Evolutionary conservation across 164 flowering plant species (phyloP), one percentile per base, ranked within the genome.

Genomic region (Tetrastigma voinierianum): DNA sequence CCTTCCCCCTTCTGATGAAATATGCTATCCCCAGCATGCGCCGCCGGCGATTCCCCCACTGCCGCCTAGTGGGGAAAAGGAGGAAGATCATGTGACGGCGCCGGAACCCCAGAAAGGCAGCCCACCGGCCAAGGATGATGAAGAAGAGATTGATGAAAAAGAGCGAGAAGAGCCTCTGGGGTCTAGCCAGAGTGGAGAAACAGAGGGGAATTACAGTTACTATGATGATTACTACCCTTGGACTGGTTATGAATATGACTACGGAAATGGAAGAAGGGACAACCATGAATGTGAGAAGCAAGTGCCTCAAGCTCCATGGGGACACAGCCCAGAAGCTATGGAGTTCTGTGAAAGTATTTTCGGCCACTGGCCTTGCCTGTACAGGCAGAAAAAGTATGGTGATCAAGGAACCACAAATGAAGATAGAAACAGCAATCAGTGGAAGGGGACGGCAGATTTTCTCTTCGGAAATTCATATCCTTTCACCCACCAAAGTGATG

Each of bases 281-380:
- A 66, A 65, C 10, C 65, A 58, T 63, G 73, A 55, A 7, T 61
- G 55, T 58, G 71, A 68, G 5, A 64, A 55, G 64, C 70, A 46
- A 25, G 78, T 65, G 62, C 25, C 61, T 18, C 72, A 61, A 45
- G 48, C 76, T 49, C 83, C 84, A 17, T 66, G 66, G 63, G 89
- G 83, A 9, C 74, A 72, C 67, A 82, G 81, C 14, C 63, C 73
- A 61, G 86, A 77, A 55, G 72, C 82, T 1, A 55, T 74, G 64
- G 89, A 77, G 15, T 51, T 83, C n/a, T 87, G 87, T 65, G 87
- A 81, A 25, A 71, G 83, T 57, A 10, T 84, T 15, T 87, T 83
- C 62, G 89, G 89, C 20, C 77, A 79, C 58, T 90, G 80, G 82
- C 89, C 88, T 44, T 85, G 90, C 49, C 71, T 82, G 70, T 59